Evolutionary conservation across 352 stramenopile genomes (phyloP), one percentile per base, ranked within the genome.

Genomic region (Peronosclerospora sorghi): DNA sequence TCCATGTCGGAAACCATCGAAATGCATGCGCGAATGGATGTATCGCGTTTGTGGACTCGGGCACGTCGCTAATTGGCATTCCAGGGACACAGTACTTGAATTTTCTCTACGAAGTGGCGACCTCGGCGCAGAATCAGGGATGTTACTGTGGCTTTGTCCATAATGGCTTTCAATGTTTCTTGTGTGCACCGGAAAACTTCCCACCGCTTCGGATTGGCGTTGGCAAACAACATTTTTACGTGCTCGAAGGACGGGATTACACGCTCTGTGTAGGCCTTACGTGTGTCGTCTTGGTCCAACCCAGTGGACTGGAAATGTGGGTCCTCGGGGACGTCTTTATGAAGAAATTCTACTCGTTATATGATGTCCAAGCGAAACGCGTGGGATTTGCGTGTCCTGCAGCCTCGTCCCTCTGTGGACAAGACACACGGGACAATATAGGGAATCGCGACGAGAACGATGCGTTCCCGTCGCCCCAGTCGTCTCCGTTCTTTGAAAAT

Each of bases 281-380:
- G 32, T 88, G 76, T 35, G 81, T 89, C 8, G 51, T 86, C 34
- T 44, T 89, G 20, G 67, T 86, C 29, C 77, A 89, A 39, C 72
- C 75, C 4, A 86, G 73, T 35, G 74, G 77, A 0, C 77, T 86
- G 44, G 73, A 89, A 29, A 84, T 97, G 51, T 98, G 94, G 94
- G 97, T 98, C 56, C 81, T 99, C 20, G 96, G 92, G 17, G 92
- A 97, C 38, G 83, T 96, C 12, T 97, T 97, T 56, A 96, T 97
- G 79, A 87, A 95, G 50, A 96, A 95, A 56, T 97, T 95, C 56
- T 95, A 96, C 70, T 91, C 83, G 36, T 64, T 96, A 12, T 97
- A 96, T 52, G 80, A 97, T 60, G 86, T 89, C 13, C 45, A 76
- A 38, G 79, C 83, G 29, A 83, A 91, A 48, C 74, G 79, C 35